Percentiles rank a stretch among this genome's conserved stretches.
These are phyloP conservation scores for Arthrobotrys sinensis DNA, from an alignment of 2,329 filamentous ascomycete genomes.

Conservation along the genomic window DNA sequence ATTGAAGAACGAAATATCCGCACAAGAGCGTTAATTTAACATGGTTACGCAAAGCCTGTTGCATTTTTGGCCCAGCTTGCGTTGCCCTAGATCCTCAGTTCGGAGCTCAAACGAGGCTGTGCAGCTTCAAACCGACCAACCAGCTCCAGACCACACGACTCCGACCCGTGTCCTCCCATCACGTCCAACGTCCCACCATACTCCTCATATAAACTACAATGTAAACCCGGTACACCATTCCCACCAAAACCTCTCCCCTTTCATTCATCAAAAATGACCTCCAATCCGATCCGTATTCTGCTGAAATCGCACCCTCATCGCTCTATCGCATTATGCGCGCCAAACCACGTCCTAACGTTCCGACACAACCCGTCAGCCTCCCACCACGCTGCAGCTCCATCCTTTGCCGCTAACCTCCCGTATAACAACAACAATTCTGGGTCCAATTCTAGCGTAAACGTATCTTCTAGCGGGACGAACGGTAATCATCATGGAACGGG, in stretches of 20 bases:
- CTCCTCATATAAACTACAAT: constrained; percentile 32
- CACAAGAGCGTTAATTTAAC: background rate
- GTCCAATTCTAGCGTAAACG: constrained; percentile 64
- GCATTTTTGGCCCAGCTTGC: constrained; percentile 18
- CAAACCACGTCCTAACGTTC: constrained; percentile 85
- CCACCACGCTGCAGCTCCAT: constrained; percentile 64
- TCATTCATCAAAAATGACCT: constrained; percentile 49
- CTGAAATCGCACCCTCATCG: constrained; percentile 89
- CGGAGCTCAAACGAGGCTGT: constrained; percentile 35
- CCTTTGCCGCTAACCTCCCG: constrained; percentile 63
- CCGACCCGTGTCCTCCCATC: constrained; percentile 43
- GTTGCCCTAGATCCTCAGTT: constrained; percentile 11
- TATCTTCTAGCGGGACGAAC: constrained; percentile 60
- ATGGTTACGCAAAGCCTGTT: background rate
- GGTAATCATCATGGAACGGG: constrained; percentile 63
- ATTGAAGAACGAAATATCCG: too few species aligned
- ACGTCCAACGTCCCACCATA: constrained; percentile 19
- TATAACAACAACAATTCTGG: constrained; percentile 56
- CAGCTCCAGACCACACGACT: constrained; percentile 51
- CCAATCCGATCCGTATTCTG: constrained; percentile 78
- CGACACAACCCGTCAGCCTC: constrained; percentile 79
- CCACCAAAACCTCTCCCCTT: constrained; percentile 15
- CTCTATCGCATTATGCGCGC: constrained; percentile 86
- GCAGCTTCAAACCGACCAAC: constrained; percentile 15
- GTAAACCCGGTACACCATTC: constrained; percentile 28